Conservation (phyloP, 2,329 filamentous ascomycete genomes). For the Emmonsia crescens region DNA sequence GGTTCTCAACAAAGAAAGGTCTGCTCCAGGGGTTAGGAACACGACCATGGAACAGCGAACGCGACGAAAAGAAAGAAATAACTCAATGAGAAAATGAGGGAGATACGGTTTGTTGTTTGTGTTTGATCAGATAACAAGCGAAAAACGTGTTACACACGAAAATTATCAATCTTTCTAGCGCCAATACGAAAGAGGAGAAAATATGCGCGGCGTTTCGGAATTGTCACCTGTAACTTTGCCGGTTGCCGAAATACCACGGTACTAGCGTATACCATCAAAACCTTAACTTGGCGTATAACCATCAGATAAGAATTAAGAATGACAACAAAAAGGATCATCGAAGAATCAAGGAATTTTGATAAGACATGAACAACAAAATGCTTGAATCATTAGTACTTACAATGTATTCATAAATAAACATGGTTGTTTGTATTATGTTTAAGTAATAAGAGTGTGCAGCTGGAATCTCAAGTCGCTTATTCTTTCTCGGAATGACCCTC, state of each 20-base stretch:
- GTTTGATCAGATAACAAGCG: not conserved
- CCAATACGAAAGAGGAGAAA: not conserved
- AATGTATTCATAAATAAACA: not conserved
- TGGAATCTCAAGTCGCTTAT: no score
- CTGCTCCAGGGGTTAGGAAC: no score
- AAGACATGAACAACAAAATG: no score
- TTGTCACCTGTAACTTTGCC: not conserved
- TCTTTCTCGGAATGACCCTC: no score
- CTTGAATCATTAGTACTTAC: not conserved
- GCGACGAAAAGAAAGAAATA: no score
- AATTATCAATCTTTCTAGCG: not conserved
- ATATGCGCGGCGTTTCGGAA: not conserved
- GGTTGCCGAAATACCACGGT: not conserved
- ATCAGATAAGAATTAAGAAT: constrained; percentile 4
- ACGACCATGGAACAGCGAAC: no score
- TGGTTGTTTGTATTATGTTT: not conserved
- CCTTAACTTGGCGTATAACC: not conserved
- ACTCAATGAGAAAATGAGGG: no score
- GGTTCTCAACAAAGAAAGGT: no score
- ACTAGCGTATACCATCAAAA: not conserved
- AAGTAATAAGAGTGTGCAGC: not conserved
- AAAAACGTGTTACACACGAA: not conserved
- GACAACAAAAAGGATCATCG: not conserved
- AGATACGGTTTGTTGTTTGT: not conserved
- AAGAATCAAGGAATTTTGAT: no score